Base-by-base conservation (phyloP, 257 asterid genomes). In the Przewalskia tangutica region DNA sequence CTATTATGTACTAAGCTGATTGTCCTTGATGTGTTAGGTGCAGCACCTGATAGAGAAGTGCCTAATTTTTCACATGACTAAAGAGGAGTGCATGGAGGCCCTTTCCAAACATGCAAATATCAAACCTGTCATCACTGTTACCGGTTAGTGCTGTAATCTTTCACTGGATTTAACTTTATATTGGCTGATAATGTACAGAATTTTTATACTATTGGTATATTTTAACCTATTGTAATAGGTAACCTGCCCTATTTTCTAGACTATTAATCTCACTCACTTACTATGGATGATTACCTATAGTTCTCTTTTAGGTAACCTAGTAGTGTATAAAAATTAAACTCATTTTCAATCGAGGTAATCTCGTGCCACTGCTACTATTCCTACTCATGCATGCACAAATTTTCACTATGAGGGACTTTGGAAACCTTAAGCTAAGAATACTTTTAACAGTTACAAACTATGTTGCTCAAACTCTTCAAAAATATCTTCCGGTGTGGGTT, bases 81-180 rank as follows among this genome's bases (percentile, higher is more conserved):
- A 85, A 85, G 92, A 89, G 71, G 92, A 89, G 82, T 88, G 91
- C 91, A 89, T 88, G 86, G 92, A 89, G 79, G 91, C 92, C 17
- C 89, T 89, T 54, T 86, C 84, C 56, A 89, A 85, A 42, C 90
- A 89, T 88, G 92, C 92, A 88, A 85, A 86, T 40, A 86, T 89
- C 83, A 83, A 86, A 62, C 88, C 91, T 0, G 85, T 89, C 77
- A 88, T 89, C 56, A 88, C 92, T 16, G 20, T 88, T 60, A 89
- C 92, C 65, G 92, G 92, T 89, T n/a, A 81, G 83, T 82, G 5
- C 13, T 42, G 75, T 38, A 32, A 20, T 12, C 13, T 75, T 23
- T 50, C 8, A 48, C 23, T 7, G 14, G 3, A 73, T 13, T 50
- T 73, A 48, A 50, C 62, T 20, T 4, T 1, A 10, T 5, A 16